These are phyloP conservation scores for Cryptococcus maquisensis DNA, from an alignment of 1,284 basidiomycete genomes.

Conservation along the genomic window DNA sequence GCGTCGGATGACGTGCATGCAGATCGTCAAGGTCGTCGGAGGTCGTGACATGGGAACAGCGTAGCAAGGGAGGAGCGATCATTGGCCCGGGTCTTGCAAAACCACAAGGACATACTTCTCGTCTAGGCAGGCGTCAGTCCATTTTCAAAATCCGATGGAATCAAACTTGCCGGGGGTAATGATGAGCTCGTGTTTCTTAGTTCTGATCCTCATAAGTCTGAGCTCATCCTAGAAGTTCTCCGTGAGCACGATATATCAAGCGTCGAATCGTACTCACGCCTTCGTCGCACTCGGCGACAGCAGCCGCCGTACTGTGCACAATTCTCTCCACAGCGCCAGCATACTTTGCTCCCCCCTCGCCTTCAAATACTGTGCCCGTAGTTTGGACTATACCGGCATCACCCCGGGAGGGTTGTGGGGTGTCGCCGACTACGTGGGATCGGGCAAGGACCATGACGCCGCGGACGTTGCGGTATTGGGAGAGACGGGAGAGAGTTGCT, in stretches of 20 bases:
- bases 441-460: constrained; percentile 77
- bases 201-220: constrained; percentile 82
- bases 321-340: constrained; percentile 71
- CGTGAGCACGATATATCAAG: too few relatives aligned
- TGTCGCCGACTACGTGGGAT: background rate
- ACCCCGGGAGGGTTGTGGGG: background rate
- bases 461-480: constrained; percentile 75
- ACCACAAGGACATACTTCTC: constrained; percentile 77
- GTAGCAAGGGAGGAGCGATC: background rate
- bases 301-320: constrained; percentile 68
- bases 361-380: constrained; percentile 80
- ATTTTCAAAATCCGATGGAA: background rate
- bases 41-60: background rate
- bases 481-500: constrained; percentile 67
- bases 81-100: constrained; percentile 64
- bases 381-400: constrained; percentile 66
- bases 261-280: constrained; percentile 1
- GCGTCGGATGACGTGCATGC: background rate
- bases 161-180: constrained; percentile 74
- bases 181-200: constrained; percentile 85
- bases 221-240: constrained; percentile 89
- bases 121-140: constrained; percentile 52
- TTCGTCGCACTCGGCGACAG: constrained; percentile 55
- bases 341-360: constrained; percentile 74
- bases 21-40: background rate